A percentile compares a stretch with the other conserved stretches of the same genome.
Evolutionary conservation across 192 early-diverging fungal species (phyloP).

Genomic region (Rhizophagus prolifer): DNA sequence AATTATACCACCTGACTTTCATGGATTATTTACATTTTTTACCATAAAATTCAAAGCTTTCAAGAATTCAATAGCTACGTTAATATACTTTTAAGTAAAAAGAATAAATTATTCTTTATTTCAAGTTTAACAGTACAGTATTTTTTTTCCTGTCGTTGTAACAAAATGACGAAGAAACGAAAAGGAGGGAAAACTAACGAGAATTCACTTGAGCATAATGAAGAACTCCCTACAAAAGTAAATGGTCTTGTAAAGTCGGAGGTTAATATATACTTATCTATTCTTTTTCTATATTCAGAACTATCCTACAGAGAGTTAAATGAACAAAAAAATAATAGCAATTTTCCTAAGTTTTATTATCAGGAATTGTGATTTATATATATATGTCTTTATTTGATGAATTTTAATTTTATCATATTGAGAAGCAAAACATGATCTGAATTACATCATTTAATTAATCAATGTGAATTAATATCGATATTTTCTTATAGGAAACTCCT

Average conservation of each 20-base stretch:
- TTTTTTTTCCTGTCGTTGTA: background rate
- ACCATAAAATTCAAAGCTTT: too few relatives aligned
- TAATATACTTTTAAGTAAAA: background rate
- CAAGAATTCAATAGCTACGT: too few relatives aligned
- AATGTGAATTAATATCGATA: background rate
- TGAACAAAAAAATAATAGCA: background rate
- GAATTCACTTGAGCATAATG: background rate
- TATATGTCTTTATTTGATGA: background rate
- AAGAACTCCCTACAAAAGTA: background rate
- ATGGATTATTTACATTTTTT: too few relatives aligned
- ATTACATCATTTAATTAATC: too few relatives aligned
- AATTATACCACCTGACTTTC: too few relatives aligned
- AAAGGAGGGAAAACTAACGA: background rate
- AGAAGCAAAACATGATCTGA: background rate
- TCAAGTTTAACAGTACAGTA: background rate
- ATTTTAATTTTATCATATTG: background rate
- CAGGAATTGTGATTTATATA: background rate
- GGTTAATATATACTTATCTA: background rate
- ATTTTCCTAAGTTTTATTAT: background rate
- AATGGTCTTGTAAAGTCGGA: background rate
- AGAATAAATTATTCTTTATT: background rate
- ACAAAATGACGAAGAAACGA: background rate
- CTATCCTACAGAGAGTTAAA: background rate
- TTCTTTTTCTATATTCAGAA: background rate
- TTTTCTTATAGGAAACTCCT: background rate